A percentile compares a stretch with the other conserved stretches of the same genome.
These are phyloP conservation scores for Pythium oligandrum DNA, from an alignment of 352 stramenopile species.

Conservation along the genomic window DNA sequence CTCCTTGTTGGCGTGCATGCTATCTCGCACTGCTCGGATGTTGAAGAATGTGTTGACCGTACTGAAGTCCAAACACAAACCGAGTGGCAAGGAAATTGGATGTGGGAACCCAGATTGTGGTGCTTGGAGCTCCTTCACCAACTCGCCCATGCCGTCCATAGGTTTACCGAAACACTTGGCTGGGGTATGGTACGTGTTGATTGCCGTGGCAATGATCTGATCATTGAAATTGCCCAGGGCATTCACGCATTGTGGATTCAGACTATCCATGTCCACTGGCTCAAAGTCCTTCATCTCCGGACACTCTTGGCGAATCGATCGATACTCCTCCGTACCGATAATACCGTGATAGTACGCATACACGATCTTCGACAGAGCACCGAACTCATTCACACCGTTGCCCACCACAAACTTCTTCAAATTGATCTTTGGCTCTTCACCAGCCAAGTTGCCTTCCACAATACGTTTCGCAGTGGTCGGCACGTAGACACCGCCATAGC, in stretches of 20 bases:
- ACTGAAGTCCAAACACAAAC: conserved; percentile 21
- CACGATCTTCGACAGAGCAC: conserved; percentile 19
- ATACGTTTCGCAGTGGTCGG: conserved; percentile 40
- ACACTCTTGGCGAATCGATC: conserved; percentile 22
- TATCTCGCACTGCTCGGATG: conserved; percentile 33
- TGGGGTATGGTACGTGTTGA: conserved; percentile 29
- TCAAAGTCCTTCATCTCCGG: conserved; percentile 20
- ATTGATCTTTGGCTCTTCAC: conserved; percentile 34
- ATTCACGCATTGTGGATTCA: conserved; percentile 7
- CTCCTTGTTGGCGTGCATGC: conserved; percentile 40
- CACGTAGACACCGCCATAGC: conserved; percentile 73
- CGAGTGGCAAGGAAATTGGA: conserved; percentile 25
- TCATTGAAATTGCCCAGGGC: conserved; percentile 3
- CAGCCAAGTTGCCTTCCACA: conserved; percentile 30
- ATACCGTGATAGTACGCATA: conserved; percentile 54
- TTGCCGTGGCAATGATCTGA: conserved; percentile 4
- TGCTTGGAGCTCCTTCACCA: conserved; percentile 18
- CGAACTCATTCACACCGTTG: conserved; percentile 42
- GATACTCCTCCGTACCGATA: conserved; percentile 35
- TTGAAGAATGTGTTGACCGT: conserved; percentile 44
- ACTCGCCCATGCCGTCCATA: conserved; percentile 5
- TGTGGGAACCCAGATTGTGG: conserved; percentile 8
- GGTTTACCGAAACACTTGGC: conserved; percentile 13
- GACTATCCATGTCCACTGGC: neutral
- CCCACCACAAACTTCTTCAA: conserved; percentile 87